Percentiles rank a stretch among this genome's conserved stretches.
These are phyloP conservation scores for Acer negundo DNA, from an alignment of 345 rosid genomes.

Conservation along the genomic window DNA sequence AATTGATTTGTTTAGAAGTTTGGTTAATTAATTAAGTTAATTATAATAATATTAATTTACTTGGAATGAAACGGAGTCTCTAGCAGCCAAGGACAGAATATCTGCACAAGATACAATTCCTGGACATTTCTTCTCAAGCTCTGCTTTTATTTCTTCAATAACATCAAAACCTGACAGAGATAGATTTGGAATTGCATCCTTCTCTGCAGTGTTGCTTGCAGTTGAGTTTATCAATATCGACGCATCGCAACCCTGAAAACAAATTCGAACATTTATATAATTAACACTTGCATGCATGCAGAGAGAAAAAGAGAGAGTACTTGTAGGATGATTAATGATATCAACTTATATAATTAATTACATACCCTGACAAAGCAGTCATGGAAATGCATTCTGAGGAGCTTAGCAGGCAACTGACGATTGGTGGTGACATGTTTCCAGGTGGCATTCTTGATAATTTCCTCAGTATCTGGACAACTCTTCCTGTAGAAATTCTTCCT, in stretches of 20 bases:
- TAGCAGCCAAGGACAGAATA: conserved; percentile 52
- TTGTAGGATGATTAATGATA: too few species aligned
- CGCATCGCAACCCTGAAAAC: conserved; percentile 66
- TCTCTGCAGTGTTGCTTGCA: conserved; percentile 43
- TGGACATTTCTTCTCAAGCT: conserved; percentile 53
- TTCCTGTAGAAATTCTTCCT: conserved; percentile 39
- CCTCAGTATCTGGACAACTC: conserved; percentile 43
- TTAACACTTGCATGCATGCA: background rate
- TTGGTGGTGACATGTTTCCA: conserved; percentile 34
- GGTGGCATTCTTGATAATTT: conserved; percentile 35
- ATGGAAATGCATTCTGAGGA: conserved; percentile 66
- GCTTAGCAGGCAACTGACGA: conserved; percentile 45
- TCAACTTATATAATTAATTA: too few species aligned
- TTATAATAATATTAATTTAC: conserved; percentile 24
- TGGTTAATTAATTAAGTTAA: too few species aligned
- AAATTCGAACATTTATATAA: too few species aligned
- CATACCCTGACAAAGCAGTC: conserved; percentile 68
- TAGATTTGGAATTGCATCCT: conserved; percentile 54
- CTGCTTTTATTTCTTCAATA: conserved; percentile 55
- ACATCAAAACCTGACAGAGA: conserved; percentile 49
- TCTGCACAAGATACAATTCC: conserved; percentile 75
- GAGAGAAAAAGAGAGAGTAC: too few species aligned
- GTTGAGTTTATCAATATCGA: conserved; percentile 56
- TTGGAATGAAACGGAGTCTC: conserved; percentile 57
- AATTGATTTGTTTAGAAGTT: background rate